Base-by-base conservation (phyloP, 441 rosid genomes). In the Gossypium gossypioides region DNA sequence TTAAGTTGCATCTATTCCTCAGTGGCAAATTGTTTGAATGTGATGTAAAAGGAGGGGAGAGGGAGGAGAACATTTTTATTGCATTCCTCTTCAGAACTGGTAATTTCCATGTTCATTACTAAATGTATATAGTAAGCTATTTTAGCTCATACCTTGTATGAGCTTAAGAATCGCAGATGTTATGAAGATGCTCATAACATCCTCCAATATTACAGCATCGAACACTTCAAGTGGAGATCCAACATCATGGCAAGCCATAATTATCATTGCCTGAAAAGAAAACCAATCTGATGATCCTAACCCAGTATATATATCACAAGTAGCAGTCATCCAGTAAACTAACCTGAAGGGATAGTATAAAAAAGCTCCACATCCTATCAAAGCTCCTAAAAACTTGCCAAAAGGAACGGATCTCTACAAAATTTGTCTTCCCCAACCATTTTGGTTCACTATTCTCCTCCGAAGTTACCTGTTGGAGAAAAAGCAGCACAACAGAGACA, bases 361-460 rank as follows among this genome's bases (percentile, higher is more conserved):
- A 92, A 86, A 92, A 91, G 74, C 86, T 86, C 99, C 99, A 95
- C 97, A 92, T 88, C 83, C 99, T 85, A 76, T 91, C 98, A 82
- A 95, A 95, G 85, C 98, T 92, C 81, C 99, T 84, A 79, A 91
- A 95, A 72, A 95, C 87, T 79, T 95, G 99, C 99, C 97, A 95
- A 81, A 95, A 89, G 32, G 99, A 91, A 75, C 91, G 98, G 64
- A 82, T 86, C 89, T 95, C 99, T 62, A 89, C 94, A 85, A 91
- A 95, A 78, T 95, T 91, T 74, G 89, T 89, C 89, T 95, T 92
- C 76, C 98, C 98, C 55, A 89, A 74, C 99, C 99, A 92, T 73
- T 74, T 91, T 77, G 51, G 76, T 56, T 85, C 81, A 27, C 40
- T 56, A 64, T 46, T 78, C 68, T 82, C 87, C 76, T 83, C 90